Conservation (phyloP, 768 basidiomycete genomes). For the Pilatotrama ljubarskyi region DNA sequence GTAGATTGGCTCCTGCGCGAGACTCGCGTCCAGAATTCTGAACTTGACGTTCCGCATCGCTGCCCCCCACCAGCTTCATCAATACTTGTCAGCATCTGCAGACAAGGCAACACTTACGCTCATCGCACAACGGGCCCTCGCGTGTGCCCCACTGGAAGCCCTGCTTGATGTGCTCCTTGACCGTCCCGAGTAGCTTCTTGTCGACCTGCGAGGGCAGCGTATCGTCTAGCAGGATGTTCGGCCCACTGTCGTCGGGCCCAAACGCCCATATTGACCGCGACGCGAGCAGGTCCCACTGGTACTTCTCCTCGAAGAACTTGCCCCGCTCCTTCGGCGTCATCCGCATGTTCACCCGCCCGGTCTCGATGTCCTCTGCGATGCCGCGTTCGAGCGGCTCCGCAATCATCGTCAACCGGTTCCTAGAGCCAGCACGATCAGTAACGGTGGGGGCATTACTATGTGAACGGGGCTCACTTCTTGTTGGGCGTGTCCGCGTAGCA, state of each 20-base stretch:
- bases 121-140: slow-evolving; percentile 97
- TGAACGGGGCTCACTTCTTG: slow-evolving; percentile 74
- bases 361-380: slow-evolving; percentile 94
- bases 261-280: slow-evolving; percentile 99
- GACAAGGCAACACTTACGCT: slow-evolving; percentile 69
- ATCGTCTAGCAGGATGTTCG: slow-evolving; percentile 93
- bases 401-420: slow-evolving; percentile 99
- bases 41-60: slow-evolving; percentile 99
- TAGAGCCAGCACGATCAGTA: slow-evolving; percentile 33
- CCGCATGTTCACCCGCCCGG: slow-evolving; percentile 88
- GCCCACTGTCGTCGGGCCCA: slow-evolving; percentile 93
- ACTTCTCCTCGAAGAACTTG: slow-evolving; percentile 94
- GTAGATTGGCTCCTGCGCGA: slow-evolving; percentile 96
- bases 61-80: slow-evolving; percentile 33
- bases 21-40: slow-evolving; percentile 86
- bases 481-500: slow-evolving; percentile 99
- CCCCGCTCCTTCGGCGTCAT: slow-evolving; percentile 96
- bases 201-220: slow-evolving; percentile 94
- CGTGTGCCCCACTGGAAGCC: slow-evolving; percentile 99
- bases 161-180: slow-evolving; percentile 96
- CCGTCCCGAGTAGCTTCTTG: slow-evolving; percentile 85
- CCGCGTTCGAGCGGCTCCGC: slow-evolving; percentile 96
- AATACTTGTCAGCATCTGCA: slow-evolving; percentile 1
- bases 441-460: not conserved
- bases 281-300: slow-evolving; percentile 97